Percentiles rank a stretch among this genome's conserved stretches.
Conservation (phyloP, 305 asterid species). For the Solanum chacoense region DNA sequence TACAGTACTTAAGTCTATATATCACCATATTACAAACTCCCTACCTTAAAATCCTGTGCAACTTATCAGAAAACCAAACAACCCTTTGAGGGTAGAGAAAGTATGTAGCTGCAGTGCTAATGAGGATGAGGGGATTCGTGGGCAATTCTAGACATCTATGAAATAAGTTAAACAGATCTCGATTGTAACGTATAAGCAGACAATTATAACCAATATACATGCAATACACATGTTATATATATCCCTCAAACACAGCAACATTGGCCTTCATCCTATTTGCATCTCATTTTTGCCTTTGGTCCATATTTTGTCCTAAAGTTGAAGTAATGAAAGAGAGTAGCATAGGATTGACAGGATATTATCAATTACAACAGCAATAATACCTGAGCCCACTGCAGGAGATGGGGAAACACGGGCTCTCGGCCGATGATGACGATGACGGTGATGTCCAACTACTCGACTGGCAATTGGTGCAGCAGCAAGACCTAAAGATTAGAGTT, state of each 20-base stretch:
- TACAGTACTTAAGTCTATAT: neutral
- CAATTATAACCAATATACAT: neutral
- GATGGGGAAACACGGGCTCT: constrained; percentile 55
- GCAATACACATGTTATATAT: neutral
- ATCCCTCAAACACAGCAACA: neutral
- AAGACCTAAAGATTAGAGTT: constrained; percentile 34
- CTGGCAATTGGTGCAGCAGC: constrained; percentile 32
- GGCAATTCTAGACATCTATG: neutral
- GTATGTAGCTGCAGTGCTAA: neutral
- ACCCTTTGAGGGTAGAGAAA: neutral
- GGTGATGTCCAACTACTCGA: constrained; percentile 29
- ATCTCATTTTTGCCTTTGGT: neutral
- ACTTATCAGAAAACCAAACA: neutral
- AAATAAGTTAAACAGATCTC: neutral
- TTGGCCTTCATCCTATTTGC: neutral
- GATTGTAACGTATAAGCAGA: neutral
- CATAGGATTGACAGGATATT: neutral
- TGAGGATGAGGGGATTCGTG: neutral
- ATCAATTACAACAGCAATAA: neutral
- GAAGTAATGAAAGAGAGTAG: neutral
- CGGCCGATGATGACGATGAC: constrained; percentile 29
- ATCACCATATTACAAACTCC: neutral
- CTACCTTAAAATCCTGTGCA: neutral
- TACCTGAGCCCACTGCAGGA: constrained; percentile 70
- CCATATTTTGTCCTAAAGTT: neutral